phyloP scores from a whole-genome alignment of 352 stramenopile species.

The Pythium guiyangense region DNA sequence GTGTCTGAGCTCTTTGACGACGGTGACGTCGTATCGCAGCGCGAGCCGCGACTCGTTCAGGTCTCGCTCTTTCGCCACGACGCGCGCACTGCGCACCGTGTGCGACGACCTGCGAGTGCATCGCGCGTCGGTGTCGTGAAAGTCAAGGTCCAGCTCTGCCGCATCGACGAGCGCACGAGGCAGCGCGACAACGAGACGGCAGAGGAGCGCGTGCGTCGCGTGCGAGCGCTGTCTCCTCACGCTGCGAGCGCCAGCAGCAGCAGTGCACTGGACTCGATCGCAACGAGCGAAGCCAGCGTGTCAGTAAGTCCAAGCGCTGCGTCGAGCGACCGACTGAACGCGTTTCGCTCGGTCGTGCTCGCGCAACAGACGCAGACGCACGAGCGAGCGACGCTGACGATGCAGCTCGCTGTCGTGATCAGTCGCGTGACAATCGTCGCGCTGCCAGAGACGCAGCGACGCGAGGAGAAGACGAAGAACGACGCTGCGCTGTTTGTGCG shows the following conservation, averaged over 20 bases:
- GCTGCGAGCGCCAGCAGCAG: too few relatives aligned
- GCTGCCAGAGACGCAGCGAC: not conserved
- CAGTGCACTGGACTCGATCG: too few relatives aligned
- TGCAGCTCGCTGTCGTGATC: constrained; percentile 16
- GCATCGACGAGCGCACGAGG: not conserved
- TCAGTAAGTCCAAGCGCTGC: too few relatives aligned
- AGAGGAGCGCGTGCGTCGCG: not conserved
- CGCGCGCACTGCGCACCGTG: not conserved
- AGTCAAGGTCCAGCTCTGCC: constrained; percentile 19
- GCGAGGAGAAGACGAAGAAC: too few relatives aligned
- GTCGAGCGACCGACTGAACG: not conserved
- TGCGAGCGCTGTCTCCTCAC: not conserved
- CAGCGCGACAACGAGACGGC: not conserved
- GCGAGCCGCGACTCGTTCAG: constrained; percentile 10
- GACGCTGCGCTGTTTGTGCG: constrained; percentile 1
- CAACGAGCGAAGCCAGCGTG: too few relatives aligned
- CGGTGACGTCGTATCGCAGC: not conserved
- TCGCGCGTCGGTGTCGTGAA: constrained; percentile 18
- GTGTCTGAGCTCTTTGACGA: constrained; percentile 6
- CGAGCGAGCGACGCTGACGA: not conserved
- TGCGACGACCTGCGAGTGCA: constrained; percentile 1
- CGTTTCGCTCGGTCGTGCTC: not conserved
- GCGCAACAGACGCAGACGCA: not conserved
- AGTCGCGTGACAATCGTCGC: constrained; percentile 1
- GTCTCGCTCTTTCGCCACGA: constrained; percentile 13